Evolutionary conservation across 768 basidiomycete species (phyloP), one percentile per base, ranked within the genome.

Genomic region (Rubroboletus satanas): DNA sequence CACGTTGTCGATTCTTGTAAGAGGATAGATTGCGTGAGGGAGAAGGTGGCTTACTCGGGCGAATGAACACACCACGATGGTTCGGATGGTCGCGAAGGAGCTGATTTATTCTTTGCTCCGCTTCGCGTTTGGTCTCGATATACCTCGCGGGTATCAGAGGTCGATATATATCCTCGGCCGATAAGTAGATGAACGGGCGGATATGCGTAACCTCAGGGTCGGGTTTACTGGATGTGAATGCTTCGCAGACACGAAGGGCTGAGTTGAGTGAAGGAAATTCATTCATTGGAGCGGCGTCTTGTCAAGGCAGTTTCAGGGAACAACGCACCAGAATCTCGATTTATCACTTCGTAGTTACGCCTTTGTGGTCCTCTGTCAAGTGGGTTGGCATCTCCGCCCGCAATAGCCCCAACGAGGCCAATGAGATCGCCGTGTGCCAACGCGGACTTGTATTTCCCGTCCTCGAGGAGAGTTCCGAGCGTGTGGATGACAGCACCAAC

Each of bases 61-160:
- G 80, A 60, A 98, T 79, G 71, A 89, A 90, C 17, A 96, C 83
- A 9, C 83, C 86, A 54, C 89, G 79, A 66, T 83, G 83, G 36
- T 71, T 60, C 18, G 79, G 65, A 23, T 72, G 71, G 44, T 68
- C 67, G 18, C 59, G 58, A 62, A 84, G 75, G 65, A 87, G 77
- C 31, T 74, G 66, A 43, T 75, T 77, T 55, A 98, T 90, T 32
- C 74, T 76, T 35, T 72, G 65, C 68, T 99, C 97, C 8, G 97
- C 93, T 63, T 93, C 83, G 18, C 95, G 84, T 74, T 99, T 99
- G n/a, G 91, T 88, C 66, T 88, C 80, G 63, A 98, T 93, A 74
- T 99, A 99, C 35, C 89, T 75, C 0, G 82, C 78, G 29, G 94
- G 84, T 47, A 98, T 82, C 63, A 96, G 64, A 28, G 96, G 97